phyloP scores from a whole-genome alignment of 2,329 filamentous ascomycete genomes.

The Calonectria naviculata region DNA sequence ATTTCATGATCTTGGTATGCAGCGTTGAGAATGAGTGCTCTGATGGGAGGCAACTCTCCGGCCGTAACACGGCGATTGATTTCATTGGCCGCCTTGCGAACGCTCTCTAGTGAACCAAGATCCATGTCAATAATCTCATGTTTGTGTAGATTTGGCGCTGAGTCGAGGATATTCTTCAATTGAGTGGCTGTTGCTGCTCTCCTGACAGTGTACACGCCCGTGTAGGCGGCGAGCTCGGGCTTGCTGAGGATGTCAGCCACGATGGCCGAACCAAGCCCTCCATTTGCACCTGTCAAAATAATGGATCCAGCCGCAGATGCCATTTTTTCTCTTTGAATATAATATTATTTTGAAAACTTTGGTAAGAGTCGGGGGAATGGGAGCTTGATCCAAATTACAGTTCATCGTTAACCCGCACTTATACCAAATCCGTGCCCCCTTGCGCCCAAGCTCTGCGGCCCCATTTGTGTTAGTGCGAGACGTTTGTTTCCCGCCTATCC shows the following conservation, averaged over 20 bases:
- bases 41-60: conserved; percentile 51
- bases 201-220: conserved; percentile 51
- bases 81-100: conserved; percentile 39
- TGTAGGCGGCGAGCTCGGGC: conserved; percentile 45
- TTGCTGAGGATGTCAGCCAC: conserved; percentile 42
- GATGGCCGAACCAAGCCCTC: conserved; percentile 50
- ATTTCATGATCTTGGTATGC: conserved; percentile 40
- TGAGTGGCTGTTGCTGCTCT: conserved; percentile 43
- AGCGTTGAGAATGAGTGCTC: conserved; percentile 51
- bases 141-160: conserved; percentile 35
- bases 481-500: not conserved
- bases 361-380: not conserved
- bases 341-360: not conserved
- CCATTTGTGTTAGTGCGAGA: conserved; percentile 26
- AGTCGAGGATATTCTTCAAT: conserved; percentile 39
- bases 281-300: conserved; percentile 52
- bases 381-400: not conserved
- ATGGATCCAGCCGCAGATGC: conserved; percentile 43
- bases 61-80: conserved; percentile 44
- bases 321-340: conserved; percentile 10
- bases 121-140: conserved; percentile 48
- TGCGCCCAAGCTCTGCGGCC: not conserved
- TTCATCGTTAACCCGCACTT: conserved; percentile 18
- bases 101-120: conserved; percentile 41
- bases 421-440: conserved; percentile 23